Conservation (phyloP, 2,329 filamentous ascomycete genomes). For the Chrysoporthe deuterocubensis region DNA sequence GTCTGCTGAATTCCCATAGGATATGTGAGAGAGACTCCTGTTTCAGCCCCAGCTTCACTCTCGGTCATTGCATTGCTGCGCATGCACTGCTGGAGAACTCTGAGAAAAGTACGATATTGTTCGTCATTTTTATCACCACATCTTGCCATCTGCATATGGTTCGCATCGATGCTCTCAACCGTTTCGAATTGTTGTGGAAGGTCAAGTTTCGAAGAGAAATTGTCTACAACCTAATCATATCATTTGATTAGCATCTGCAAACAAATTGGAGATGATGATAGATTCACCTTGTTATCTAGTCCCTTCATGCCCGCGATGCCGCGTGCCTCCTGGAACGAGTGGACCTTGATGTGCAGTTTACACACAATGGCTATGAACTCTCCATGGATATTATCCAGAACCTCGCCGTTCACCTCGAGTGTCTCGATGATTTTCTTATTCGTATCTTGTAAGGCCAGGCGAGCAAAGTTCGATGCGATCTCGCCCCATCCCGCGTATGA, state of each 20-base stretch:
- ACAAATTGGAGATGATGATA: not conserved
- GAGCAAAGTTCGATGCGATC: not conserved
- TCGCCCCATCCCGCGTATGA: not conserved
- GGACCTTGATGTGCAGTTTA: not conserved
- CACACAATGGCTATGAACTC: not conserved
- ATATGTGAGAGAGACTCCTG: not conserved
- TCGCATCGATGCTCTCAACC: not conserved
- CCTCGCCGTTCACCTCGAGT: not conserved
- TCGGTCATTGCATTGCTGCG: not conserved
- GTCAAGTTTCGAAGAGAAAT: not conserved
- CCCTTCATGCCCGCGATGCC: not conserved
- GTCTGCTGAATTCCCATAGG: not conserved
- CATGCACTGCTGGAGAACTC: not conserved
- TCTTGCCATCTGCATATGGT: constrained; percentile 1
- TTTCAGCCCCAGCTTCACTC: not conserved
- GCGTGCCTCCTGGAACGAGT: not conserved
- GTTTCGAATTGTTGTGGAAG: not conserved
- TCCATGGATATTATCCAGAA: not conserved
- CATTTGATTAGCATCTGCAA: not conserved
- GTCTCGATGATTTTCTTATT: not conserved
- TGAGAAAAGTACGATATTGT: not conserved
- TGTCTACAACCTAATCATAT: not conserved
- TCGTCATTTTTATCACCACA: not conserved
- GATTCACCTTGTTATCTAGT: not conserved
- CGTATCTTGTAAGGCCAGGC: not conserved